Evolutionary conservation across 2,329 filamentous ascomycete genomes (phyloP).

Genomic region (Cladophialophora exuberans): DNA sequence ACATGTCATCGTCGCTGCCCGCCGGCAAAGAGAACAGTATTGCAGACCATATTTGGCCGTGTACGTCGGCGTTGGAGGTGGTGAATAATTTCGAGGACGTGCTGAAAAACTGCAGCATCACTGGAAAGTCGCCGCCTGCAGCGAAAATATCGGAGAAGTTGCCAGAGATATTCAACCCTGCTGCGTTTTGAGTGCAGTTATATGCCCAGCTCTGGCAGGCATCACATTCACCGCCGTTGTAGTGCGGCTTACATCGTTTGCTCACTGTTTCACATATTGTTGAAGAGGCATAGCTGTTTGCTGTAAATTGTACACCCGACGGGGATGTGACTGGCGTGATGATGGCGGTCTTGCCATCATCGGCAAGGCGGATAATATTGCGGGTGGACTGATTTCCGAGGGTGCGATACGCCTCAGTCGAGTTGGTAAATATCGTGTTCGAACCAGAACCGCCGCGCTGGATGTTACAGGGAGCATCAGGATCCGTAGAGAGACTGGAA

Average conservation of each 20-base stretch:
- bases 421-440: background rate
- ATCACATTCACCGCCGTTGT: background rate
- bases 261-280: background rate
- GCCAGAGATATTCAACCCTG: background rate
- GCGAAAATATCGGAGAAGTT: background rate
- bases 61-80: background rate
- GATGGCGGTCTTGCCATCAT: background rate
- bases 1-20: background rate
- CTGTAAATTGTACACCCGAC: background rate
- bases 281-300: background rate
- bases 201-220: conserved; percentile 2
- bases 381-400: conserved; percentile 1
- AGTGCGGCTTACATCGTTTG: background rate
- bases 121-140: background rate
- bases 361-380: background rate
- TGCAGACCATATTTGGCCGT: background rate
- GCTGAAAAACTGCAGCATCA: background rate
- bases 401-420: background rate
- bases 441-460: background rate
- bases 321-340: background rate
- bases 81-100: background rate
- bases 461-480: background rate
- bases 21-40: background rate
- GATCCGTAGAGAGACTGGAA: background rate
- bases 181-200: background rate